These are phyloP conservation scores for Kazachstania kunashirensis DNA, from an alignment of 805 yeast species.

Conservation along the genomic window DNA sequence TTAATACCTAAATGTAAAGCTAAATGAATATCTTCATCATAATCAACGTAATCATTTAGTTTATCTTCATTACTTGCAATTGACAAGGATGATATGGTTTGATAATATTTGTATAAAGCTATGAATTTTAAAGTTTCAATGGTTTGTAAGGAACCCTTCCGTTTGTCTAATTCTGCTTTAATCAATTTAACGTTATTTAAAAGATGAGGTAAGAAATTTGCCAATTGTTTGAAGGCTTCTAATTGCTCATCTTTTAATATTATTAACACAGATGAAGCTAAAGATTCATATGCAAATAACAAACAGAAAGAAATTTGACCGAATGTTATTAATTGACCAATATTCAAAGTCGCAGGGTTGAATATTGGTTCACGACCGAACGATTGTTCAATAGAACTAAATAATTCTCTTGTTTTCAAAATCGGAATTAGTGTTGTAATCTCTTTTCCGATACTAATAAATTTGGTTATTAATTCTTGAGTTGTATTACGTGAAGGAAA, in stretches of 20 bases:
- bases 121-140: constrained; percentile 16
- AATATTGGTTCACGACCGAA: constrained; percentile 17
- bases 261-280: constrained; percentile 24
- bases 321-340: constrained; percentile 15
- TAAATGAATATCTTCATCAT: constrained; percentile 24
- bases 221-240: constrained; percentile 11
- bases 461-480: constrained; percentile 15
- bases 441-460: constrained; percentile 15
- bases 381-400: constrained; percentile 14
- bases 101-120: constrained; percentile 18
- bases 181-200: constrained; percentile 13
- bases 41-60: constrained; percentile 12
- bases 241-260: constrained; percentile 19
- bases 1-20: constrained; percentile 22
- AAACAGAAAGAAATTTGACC: constrained; percentile 18
- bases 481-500: constrained; percentile 16
- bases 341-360: constrained; percentile 9
- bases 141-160: constrained; percentile 10
- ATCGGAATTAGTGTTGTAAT: constrained; percentile 18
- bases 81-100: constrained; percentile 3
- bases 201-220: constrained; percentile 8
- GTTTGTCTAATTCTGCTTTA: constrained; percentile 14
- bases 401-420: constrained; percentile 17
- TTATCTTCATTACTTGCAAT: constrained; percentile 6
- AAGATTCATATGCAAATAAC: constrained; percentile 19